A percentile compares a stretch with the other conserved stretches of the same genome.
Conservation (phyloP, 441 rosid genomes). For the Erodium trifolium region DNA sequence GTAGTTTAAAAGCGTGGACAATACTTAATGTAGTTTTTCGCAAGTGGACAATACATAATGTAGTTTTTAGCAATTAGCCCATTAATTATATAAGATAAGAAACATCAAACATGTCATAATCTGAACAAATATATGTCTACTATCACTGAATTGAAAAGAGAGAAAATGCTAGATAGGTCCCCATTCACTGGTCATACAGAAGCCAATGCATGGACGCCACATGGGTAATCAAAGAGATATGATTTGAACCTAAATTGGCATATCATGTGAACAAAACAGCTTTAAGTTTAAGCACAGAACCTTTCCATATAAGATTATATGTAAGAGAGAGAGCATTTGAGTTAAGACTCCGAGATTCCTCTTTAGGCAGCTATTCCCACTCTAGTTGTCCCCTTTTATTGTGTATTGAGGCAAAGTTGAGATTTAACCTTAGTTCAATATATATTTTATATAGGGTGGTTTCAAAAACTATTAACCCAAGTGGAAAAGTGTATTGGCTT, state of each 20-base stretch:
- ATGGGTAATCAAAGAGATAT: not conserved
- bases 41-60: too few relatives aligned
- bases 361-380: conserved; percentile 19
- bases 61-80: too few relatives aligned
- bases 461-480: conserved; percentile 5
- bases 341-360: conserved; percentile 32
- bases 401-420: not conserved
- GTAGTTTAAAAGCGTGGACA: too few relatives aligned
- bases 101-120: too few relatives aligned
- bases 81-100: too few relatives aligned
- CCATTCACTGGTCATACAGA: not conserved
- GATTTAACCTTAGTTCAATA: conserved; percentile 8
- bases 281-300: conserved; percentile 3
- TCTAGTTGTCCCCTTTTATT: conserved; percentile 9
- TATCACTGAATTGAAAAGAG: not conserved
- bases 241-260: conserved; percentile 1
- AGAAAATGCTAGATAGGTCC: not conserved
- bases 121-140: too few relatives aligned
- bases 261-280: conserved; percentile 5
- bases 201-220: conserved; percentile 10
- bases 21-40: too few relatives aligned
- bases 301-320: not conserved
- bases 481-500: conserved; percentile 8
- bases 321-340: conserved; percentile 11
- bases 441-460: not conserved